Evolutionary conservation across 208 protist genomes (phyloP), one percentile per base, ranked within the genome.

Genomic region (Trypanosoma rangeli): DNA sequence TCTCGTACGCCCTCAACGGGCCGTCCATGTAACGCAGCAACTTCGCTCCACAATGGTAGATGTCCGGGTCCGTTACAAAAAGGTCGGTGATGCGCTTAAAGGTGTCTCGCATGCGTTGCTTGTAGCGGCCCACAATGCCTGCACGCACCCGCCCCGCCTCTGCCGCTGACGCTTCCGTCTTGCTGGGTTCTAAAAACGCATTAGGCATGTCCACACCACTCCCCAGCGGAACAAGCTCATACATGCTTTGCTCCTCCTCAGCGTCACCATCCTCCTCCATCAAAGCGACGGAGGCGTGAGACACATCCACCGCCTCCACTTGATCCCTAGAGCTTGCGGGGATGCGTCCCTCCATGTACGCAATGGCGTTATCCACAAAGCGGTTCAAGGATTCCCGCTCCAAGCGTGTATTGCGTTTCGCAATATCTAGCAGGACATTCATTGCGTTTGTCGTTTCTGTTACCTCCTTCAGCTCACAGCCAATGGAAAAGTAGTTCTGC

Each of bases 401-500:
- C 31, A 94, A 78, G 35, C 73, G 68, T 31, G 92, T 76, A 26
- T 87, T 44, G 8, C 92, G 87, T 70, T 93, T 78, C 24, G 81
- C 89, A 63, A 97, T 93, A 18, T 87, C 80, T 5, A 97, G 79
- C 0, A 83, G 55, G n/a, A 89, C 87, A 74, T 82, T 76, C 15
- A 97, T 76, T 24, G 92, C 86, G 70, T 94, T 86, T 3, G 90
- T 92, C 50, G 89, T 85, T 77, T 94, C 89, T 13, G 78, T 82
- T 57, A 96, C 87, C 70, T 97, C 93, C 55, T 78, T 82, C 35
- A 97, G 76, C 67, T 95, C 78, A 66, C 84, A 90, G 20, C 86
- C 88, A 58, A 97, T 93, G 28, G 87, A 78, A 54, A 95, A 94
- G 81, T 96, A 94, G 74, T 97, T 97, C 64, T 94, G 86, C 89